Evolutionary conservation across 176 grass and related monocot genomes (phyloP), one percentile per base, ranked within the genome.

Genomic region (Bothriochloa decipiens): DNA sequence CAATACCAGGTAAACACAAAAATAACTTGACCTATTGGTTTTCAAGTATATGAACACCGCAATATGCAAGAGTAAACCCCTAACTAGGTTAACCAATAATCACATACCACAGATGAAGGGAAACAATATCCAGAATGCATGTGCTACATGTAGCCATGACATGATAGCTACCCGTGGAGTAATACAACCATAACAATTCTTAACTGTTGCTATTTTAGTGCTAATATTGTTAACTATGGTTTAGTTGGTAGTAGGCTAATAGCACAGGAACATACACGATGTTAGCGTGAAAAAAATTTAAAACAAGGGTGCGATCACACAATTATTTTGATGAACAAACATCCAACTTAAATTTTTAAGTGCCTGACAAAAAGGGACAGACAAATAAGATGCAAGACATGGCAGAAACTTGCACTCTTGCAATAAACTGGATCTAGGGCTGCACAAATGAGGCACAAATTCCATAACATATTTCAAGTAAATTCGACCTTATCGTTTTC

Each of bases 151-250:
- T 15, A 79, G 6, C 43, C 20, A 65, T 14, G 18, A 33, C 63
- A 72, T 64, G 9, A n/a, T 41, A 73, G 25, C 42, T 65, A 88
- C 78, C n/a, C 18, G 23, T 72, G 25, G 22, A 61, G 39, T 25
- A 65, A 53, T 49, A 78, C 18, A 63, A 42, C 63, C 47, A 63
- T 49, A 68, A n/a, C 43, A 41, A 18, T 65, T 61, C 55, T 82
- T 27, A 12, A 70, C 20, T 50, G 3, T 29, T 75, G 33, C 4
- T 45, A 68, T 65, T 18, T 50, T 63, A 77, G 73, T 39, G 57
- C 78, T 73, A 83, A 83, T 80, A 77, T n/a, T 70, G 12, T 72
- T 27, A 78, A 88, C 8, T 83, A 72, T 53, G 11, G 69, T 83
- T 83, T 61, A 78, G 29, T 50, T 49, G 65, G 41, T 27, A n/a